Evolutionary conservation across 1,139 yeast genomes (phyloP), one percentile per base, ranked within the genome.

Genomic region (Blastobotrys niveus): DNA sequence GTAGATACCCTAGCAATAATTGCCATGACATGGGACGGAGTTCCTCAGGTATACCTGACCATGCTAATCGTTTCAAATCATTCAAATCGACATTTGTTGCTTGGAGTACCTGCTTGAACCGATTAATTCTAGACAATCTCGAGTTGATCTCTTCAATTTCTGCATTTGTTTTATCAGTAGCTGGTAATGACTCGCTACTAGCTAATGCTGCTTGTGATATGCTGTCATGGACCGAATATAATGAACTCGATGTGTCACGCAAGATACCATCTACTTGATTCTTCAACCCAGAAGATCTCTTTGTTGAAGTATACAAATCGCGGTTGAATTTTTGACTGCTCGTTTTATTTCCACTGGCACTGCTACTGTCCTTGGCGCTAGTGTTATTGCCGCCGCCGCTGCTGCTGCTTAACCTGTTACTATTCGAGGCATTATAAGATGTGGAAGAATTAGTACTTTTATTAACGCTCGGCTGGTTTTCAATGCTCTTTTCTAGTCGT

Each of bases 41-140:
- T 49, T 81, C 82, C 15, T 74, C 70, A 0, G 98, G 98, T 10
- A 93, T 77, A 1, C 99, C 98, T 55, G 89, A 84, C 98, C 98
- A 91, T 9, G 96, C 77, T 43, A 88, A 72, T 59, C 82, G 79
- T 51, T 87, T 76, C 47, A 91, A 71, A 38, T 82, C 91, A 34
- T 72, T 69, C 43, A 79, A 60, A 52, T 84, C 82, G 32, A 89
- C 80, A 33, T 76, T 75, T 18, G 79, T 76, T 29, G 76, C 74
- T 14, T 77, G 72, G 38, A 91, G 65, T 3, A 86, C 71, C 33
- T 72, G 72, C 45, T 79, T 79, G 63, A 88, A 87, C 60, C 79
- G 82, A 39, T 75, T 68, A 56, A 80, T 81, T 48, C 87, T 74
- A 18, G 80, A 70, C 43, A 79, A 72, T 33, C 76, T 63, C 31